Base-by-base conservation (phyloP, 2,329 filamentous ascomycete genomes). In the Aureobasidium zeae region DNA sequence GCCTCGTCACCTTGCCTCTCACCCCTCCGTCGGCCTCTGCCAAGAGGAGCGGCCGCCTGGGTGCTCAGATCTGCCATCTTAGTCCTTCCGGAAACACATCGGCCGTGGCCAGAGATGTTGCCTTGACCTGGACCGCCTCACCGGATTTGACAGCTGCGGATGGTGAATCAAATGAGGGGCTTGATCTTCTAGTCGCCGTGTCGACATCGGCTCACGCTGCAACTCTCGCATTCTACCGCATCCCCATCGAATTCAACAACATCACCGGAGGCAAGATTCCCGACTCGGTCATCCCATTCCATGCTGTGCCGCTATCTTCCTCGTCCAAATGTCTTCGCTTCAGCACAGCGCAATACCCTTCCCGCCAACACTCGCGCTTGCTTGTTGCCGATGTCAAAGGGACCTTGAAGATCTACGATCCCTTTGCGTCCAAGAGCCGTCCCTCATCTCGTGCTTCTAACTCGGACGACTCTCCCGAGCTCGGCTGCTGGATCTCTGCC, bases 1-100 rank as follows among this genome's bases (percentile, higher is more conserved):
- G 70, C 21, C 52, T 80, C 35, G 62, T 80, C 16, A 69, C 69
- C 4, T 53, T 78, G 13, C 74, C 76, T 4, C 60, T 79, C 17
- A 56, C 57, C 10, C 74, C 75, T 35, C 74, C 74, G 17, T 64
- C 71, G 28, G 60, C 63, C 15, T 52, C 57, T 3, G 56, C 60
- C 20, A 62, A 62, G 20, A 56, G 66, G 37, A 46, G 57, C 57
- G 52, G 46, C 29, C 43, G 34, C 11, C 48, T 49, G n/a, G 64
- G 65, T n/a, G 64, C 73, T 36, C 66, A 74, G 34, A 62, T 69
- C 3, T 47, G 73, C 44, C 66, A 64, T 9, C 63, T 78, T 15
- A 60, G 60, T 28, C 63, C 64, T 5, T 61, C 65, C 11, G 61
- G 65, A 15, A 66, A 67, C 2, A 70, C 73, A 50, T 72, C 71